Conservation (phyloP, 305 asterid species). For the Fraxinus baroniana region DNA sequence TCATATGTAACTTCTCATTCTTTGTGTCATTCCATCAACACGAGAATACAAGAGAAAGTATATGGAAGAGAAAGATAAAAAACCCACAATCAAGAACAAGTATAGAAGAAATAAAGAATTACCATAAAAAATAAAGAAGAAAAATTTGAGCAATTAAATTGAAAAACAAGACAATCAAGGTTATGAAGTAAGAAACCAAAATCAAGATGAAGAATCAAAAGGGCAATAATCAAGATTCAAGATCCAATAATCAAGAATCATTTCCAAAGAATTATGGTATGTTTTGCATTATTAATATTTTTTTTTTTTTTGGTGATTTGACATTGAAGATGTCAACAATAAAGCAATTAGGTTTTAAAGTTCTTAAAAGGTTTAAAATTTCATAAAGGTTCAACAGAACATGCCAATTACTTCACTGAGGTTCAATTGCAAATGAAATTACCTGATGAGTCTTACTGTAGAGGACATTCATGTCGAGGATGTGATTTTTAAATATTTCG, state of each 20-base stretch:
- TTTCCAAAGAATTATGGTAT: neutral
- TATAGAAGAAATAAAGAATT: neutral
- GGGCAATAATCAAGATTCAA: no score
- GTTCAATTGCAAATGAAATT: neutral
- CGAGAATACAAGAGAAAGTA: neutral
- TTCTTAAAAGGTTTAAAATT: neutral
- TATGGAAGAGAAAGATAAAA: neutral
- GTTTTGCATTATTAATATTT: neutral
- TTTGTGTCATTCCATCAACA: neutral
- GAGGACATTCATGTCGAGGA: constrained; percentile 73
- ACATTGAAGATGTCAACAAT: neutral
- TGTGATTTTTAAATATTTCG: constrained; percentile 51
- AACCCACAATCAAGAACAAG: neutral
- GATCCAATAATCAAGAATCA: neutral
- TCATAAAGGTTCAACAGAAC: neutral
- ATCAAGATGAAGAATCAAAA: no score
- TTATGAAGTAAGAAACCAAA: neutral
- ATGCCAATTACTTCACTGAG: neutral
- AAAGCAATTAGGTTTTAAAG: neutral
- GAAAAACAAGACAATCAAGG: neutral
- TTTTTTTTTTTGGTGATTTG: neutral
- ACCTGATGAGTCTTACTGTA: constrained; percentile 90
- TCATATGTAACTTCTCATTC: neutral
- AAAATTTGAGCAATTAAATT: no score
- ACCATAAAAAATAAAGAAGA: neutral